Evolutionary conservation across 2,329 filamentous ascomycete genomes (phyloP).

Genomic region (Samsoniella hepiali): DNA sequence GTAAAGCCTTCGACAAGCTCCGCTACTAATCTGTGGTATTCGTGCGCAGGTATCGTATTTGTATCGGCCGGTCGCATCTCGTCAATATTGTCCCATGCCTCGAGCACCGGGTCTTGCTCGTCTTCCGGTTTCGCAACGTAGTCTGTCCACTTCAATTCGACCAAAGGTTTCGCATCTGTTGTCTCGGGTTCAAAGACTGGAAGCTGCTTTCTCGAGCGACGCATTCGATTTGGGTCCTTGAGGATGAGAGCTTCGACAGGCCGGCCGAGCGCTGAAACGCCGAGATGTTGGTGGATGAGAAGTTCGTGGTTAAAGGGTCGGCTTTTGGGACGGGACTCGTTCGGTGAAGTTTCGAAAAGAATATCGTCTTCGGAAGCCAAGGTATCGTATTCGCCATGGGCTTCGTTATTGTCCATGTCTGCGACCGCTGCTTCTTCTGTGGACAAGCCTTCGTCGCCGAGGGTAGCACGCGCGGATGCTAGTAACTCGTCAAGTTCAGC

Average conservation of each 20-base stretch:
- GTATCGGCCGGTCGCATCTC: constrained; percentile 44
- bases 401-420: background rate
- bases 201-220: constrained; percentile 19
- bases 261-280: constrained; percentile 34
- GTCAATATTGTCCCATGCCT: constrained; percentile 46
- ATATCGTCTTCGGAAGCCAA: constrained; percentile 16
- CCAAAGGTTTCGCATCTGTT: background rate
- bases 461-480: background rate
- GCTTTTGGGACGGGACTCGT: background rate
- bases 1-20: constrained; percentile 46
- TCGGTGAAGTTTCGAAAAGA: background rate
- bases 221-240: constrained; percentile 35
- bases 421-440: background rate
- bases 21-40: constrained; percentile 41
- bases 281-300: constrained; percentile 30
- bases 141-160: constrained; percentile 31
- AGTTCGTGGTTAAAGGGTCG: constrained; percentile 26
- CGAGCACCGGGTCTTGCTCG: constrained; percentile 27
- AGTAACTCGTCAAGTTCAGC: background rate
- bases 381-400: constrained; percentile 7
- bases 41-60: constrained; percentile 34
- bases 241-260: constrained; percentile 47
- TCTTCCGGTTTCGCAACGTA: constrained; percentile 24
- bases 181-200: constrained; percentile 24
- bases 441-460: background rate